phyloP scores from a whole-genome alignment of 768 basidiomycete species.

The Mycena capillaripes region DNA sequence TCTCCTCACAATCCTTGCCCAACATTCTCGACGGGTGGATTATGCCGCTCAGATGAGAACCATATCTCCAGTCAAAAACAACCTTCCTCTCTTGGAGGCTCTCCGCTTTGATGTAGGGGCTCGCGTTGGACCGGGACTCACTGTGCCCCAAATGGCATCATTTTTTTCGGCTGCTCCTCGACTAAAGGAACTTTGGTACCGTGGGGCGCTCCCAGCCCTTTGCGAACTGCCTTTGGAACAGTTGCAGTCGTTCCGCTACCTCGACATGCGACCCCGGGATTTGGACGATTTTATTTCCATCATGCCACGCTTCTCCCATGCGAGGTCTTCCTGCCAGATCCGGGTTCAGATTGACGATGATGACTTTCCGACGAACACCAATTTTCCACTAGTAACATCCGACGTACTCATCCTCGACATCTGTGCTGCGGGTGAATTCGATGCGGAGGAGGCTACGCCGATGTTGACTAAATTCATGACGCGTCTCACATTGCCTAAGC shows the following conservation, averaged over 20 bases:
- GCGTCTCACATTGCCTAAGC: not conserved
- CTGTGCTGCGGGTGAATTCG: not conserved
- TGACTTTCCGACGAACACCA: not conserved
- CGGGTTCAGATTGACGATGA: not conserved
- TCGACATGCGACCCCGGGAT: not conserved
- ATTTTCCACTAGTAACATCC: not conserved
- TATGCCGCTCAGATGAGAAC: not conserved
- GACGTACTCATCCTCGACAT: not conserved
- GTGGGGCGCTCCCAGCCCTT: not conserved
- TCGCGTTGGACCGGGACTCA: not conserved
- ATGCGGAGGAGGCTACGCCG: not conserved
- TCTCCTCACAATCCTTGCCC: not conserved
- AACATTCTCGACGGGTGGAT: not conserved
- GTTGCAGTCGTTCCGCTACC: not conserved
- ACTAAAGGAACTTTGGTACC: not conserved
- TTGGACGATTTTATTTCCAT: not conserved
- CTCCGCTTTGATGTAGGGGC: not conserved
- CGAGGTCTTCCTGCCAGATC: not conserved
- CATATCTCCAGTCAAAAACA: not conserved
- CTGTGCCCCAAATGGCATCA: not conserved
- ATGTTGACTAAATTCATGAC: not conserved
- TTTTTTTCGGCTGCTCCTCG: constrained; percentile 2
- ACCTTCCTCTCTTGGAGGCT: not conserved
- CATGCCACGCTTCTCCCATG: not conserved
- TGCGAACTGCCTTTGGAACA: constrained; percentile 14